Conservation (phyloP, 1,284 basidiomycete genomes). For the Gymnopus androsaceus region DNA sequence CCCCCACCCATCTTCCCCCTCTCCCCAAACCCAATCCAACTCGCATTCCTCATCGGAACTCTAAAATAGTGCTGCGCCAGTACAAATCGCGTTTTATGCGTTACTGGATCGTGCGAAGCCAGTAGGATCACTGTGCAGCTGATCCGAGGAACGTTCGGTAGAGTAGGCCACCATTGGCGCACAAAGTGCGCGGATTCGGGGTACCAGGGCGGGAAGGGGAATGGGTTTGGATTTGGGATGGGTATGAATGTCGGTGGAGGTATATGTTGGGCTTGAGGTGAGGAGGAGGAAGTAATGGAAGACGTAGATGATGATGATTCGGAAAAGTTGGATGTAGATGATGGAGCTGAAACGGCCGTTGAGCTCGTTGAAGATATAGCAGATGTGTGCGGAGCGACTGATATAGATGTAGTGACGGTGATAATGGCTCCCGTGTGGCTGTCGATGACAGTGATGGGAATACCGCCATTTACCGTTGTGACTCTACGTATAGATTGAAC, state of each 20-base stretch:
- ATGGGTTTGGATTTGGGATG: constrained; percentile 44
- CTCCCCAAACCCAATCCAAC: constrained; percentile 15
- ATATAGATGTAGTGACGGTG: constrained; percentile 7
- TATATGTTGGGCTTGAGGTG: background rate
- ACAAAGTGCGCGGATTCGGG: constrained; percentile 75
- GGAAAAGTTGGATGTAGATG: background rate
- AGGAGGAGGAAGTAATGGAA: background rate
- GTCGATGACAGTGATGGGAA: constrained; percentile 5
- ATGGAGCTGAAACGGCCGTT: background rate
- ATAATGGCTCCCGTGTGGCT: constrained; percentile 6
- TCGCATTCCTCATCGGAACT: constrained; percentile 47
- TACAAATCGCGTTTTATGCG: constrained; percentile 62
- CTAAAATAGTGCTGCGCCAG: constrained; percentile 75
- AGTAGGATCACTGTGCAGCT: constrained; percentile 74
- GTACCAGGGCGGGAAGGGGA: constrained; percentile 62
- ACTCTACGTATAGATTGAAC: background rate
- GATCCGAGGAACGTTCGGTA: constrained; percentile 51
- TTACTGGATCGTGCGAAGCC: constrained; percentile 56
- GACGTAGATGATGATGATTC: background rate
- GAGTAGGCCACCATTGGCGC: constrained; percentile 75
- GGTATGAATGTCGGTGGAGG: background rate
- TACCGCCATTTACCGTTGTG: background rate
- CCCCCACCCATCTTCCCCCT: constrained; percentile 18
- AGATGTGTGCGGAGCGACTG: background rate
- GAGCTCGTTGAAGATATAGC: background rate